These are phyloP conservation scores for Linnemannia elongata DNA, from an alignment of 192 early-diverging fungal genomes.

Conservation along the genomic window DNA sequence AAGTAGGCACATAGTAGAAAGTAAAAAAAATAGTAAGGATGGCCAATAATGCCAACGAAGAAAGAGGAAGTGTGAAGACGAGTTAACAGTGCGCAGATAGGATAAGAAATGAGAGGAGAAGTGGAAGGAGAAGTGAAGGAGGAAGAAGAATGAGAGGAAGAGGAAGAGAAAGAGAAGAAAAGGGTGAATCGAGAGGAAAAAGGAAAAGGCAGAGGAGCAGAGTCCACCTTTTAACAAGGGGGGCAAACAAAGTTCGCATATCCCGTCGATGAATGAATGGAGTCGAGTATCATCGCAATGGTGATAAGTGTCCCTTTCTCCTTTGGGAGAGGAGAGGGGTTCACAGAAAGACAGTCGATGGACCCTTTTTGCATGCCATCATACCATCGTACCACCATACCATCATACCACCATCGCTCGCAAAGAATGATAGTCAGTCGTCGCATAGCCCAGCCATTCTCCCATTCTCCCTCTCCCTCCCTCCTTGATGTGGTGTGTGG, in stretches of 20 bases:
- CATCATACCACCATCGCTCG: neutral
- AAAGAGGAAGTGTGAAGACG: neutral
- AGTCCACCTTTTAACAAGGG: neutral
- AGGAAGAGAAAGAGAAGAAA: conserved; percentile 9
- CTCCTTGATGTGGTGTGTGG: neutral
- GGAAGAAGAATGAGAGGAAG: neutral
- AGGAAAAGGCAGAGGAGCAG: neutral
- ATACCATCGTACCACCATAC: neutral
- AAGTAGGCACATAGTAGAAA: neutral
- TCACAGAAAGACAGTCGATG: neutral
- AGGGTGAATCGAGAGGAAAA: neutral
- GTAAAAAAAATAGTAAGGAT: neutral
- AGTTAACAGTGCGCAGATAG: neutral
- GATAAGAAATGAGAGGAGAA: neutral
- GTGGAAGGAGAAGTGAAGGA: neutral
- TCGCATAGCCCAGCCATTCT: neutral
- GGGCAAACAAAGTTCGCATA: neutral
- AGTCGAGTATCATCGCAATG: neutral
- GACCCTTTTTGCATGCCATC: neutral
- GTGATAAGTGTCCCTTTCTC: neutral
- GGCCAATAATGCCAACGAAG: neutral
- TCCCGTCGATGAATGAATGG: neutral
- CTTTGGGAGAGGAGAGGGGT: neutral
- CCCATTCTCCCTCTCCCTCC: neutral
- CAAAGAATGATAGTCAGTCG: neutral